Base-by-base conservation (phyloP, 2,329 filamentous ascomycete genomes). In the Colletotrichum sp. region DNA sequence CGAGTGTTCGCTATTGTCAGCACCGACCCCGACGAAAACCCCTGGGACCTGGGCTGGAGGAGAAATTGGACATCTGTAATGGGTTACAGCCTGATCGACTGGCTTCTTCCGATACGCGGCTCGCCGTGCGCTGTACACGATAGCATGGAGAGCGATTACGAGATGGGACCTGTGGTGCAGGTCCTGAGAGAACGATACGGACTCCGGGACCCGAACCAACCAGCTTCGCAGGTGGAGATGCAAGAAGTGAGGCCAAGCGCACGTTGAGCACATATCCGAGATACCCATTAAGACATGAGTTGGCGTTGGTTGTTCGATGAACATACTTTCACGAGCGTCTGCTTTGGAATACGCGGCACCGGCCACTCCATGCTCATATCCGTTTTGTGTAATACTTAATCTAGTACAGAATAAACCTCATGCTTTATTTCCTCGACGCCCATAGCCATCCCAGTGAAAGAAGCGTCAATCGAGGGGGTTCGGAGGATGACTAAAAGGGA, bases 21-120 rank as follows among this genome's bases (percentile, higher is more conserved):
- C 77, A 95, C 94, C 0, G 87, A 92, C 5, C 89, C 91, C 0
- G 93, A 95, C 12, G 93, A 97, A 79, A 98, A 98, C 79, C 95
- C 95, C 0, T 99, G 95, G 93, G 92, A 98, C 80, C 86, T 97
- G 1, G 95, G 94, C 3, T 85, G 86, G 11, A 88, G 90, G 77
- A 85, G 88, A 32, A 99, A 99, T 81, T 93, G 96, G 86, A 91
- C 92, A 78, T 90, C 93, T 16, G 91, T 98, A 29, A 95, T 99
- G 93, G 96, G 96, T 0, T 85, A 90, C 63, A 90, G 86, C 25
- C 78, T 92, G 3, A 77, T 93, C 16, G 94, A 98, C 76, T 99
- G 96, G 96, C 81, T 98, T 15, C 85, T 98, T 2, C 96, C 96
- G 0, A 83, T 98, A 39, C 91, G 88, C 72, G 89, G 91, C 75